Base-by-base conservation (phyloP, 1,284 basidiomycete species). In the Rhizopogon hawkerae region DNA sequence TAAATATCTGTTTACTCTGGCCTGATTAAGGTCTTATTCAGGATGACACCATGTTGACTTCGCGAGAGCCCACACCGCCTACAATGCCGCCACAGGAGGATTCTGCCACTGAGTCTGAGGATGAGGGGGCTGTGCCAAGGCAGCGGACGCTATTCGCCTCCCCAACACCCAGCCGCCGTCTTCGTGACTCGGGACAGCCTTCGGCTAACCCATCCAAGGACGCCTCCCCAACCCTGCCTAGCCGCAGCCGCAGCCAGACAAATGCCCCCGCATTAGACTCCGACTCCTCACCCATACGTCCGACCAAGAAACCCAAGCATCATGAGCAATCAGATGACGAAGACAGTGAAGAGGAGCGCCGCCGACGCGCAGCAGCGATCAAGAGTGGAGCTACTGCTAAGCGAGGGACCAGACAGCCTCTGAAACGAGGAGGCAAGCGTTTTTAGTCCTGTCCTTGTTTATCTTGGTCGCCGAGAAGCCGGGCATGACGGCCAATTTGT, bases 401-500 rank as follows among this genome's bases (percentile, higher is more conserved):
- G 52, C 70, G 79, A 49, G 80, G 80, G 21, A 71, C 80, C 41
- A 76, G 79, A 56, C 85, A 88, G 56, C 85, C 85, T 5, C 69
- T 88, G 51, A 86, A 81, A 65, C 76, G 85, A 56, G 81, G 81
- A 35, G 82, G 78, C 21, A 83, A 77, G 61, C 74, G 81, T 52
- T 88, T 68, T 87, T 68, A 75, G 48, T 52, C 46, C 26, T 3
- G 14, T 38, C 34, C 29, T 21, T 35, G 35, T 33, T 10, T 35
- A 35, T 31, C 37, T 47, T 37, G 18, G 34, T 18, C 5, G 18
- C 47, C 38, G 41, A 48, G 48, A 35, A 49, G 46, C 39, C 35
- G 42, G 11, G n/a, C 24, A 45, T 16, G 35, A 18, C 24, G 9
- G 49, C 16, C 33, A n/a, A 18, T 18, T 33, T 14, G 23, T 31